Evolutionary conservation across 306 rosid species (phyloP), one percentile per base, ranked within the genome.

Genomic region (Alnus glutinosa): DNA sequence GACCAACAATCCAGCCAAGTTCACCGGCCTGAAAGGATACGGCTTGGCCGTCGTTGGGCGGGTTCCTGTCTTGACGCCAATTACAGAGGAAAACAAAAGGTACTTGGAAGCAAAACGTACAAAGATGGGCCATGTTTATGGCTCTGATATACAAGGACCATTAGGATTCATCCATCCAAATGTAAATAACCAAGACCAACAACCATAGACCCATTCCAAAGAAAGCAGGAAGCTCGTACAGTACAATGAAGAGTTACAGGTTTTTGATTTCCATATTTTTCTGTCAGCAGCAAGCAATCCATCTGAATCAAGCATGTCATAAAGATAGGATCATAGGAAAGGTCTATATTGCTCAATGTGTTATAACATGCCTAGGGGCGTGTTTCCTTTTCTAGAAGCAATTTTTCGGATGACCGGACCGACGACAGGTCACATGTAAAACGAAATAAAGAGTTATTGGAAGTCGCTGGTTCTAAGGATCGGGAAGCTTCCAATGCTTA

Each of bases 1-100:
- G 97, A 94, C 94, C 0, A 94, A 94, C 85, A 94, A 94, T 37
- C 97, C 97, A 4, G 90, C 98, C 7, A 94, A 94, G 83, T 94
- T 94, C 64, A 70, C 77, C 44, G 97, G 93, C 50, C 84, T 90
- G 36, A 94, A 86, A 80, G 97, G 94, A 14, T 92, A 94, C n/a
- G 94, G 97, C 63, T 84, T 94, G 87, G 97, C 94, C 23, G 92
- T 94, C 54, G 48, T 86, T 28, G 94, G 94, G 7, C 88, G 97
- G 18, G 97, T 94, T 42, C 97, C 97, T 44, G 89, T 94, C 18
- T 15, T 92, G 87, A 92, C 97, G 49, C 90, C 93, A 15, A 92
- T 90, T 63, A 94, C 97, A 0, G 91, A 94, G 55, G 94, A 88
- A 76, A 90, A 94, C 85, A 86, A 83, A 83, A 82, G 44, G 42